phyloP scores from a whole-genome alignment of 139 green algal genomes.

The Edaphochlamys debaryana region DNA sequence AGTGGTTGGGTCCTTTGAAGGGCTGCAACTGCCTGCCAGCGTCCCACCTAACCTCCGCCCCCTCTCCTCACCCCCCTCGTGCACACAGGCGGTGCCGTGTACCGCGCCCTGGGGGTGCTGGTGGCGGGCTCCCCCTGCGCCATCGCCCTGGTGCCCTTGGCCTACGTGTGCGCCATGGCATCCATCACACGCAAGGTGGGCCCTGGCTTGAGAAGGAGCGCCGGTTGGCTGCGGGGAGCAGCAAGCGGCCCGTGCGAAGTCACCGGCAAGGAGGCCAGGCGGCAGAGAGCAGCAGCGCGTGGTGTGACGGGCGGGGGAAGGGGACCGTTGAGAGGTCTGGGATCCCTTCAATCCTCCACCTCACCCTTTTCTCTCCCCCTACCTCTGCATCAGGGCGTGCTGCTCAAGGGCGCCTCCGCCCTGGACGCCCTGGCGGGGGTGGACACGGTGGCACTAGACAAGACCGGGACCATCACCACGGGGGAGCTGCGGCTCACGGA shows the following conservation, averaged over 20 bases:
- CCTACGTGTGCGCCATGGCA: constrained; percentile 89
- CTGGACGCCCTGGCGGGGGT: constrained; percentile 78
- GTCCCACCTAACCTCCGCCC: too few relatives aligned
- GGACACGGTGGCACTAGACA: constrained; percentile 83
- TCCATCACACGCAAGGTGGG: constrained; percentile 65
- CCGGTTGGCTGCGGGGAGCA: too few relatives aligned
- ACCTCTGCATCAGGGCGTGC: constrained; percentile 54
- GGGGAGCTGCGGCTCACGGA: constrained; percentile 68
- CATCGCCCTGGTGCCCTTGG: constrained; percentile 86
- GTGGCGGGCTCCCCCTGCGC: constrained; percentile 89
- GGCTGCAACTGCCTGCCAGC: too few relatives aligned
- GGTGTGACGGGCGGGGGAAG: too few relatives aligned
- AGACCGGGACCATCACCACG: constrained; percentile 90
- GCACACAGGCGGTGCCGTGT: constrained; percentile 79
- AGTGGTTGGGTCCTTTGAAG: too few relatives aligned
- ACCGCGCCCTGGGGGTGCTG: constrained; percentile 84
- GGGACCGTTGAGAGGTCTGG: background rate
- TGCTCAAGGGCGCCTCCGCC: constrained; percentile 79
- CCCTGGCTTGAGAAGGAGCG: too few relatives aligned
- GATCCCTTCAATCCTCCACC: too few relatives aligned
- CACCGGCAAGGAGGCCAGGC: too few relatives aligned
- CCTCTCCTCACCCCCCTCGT: too few relatives aligned
- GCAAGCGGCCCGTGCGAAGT: too few relatives aligned
- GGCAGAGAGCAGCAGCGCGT: too few relatives aligned
- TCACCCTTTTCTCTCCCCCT: too few relatives aligned